These are phyloP conservation scores for Paecilomyces dactylethromorphus DNA, from an alignment of 2,329 filamentous ascomycete species.

Conservation along the genomic window DNA sequence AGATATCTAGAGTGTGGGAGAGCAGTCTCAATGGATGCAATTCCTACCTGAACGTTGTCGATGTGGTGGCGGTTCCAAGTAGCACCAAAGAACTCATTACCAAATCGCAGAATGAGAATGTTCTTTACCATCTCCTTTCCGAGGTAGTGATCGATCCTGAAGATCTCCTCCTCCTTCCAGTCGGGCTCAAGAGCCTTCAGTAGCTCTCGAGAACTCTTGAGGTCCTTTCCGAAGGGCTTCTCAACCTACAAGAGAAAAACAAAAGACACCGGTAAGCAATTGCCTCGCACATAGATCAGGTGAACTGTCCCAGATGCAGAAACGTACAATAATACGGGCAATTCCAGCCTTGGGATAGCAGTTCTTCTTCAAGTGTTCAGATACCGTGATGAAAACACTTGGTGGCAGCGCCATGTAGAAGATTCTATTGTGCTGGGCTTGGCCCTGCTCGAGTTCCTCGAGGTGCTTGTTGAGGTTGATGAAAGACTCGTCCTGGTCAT, in stretches of 20 bases:
- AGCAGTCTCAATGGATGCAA: background rate
- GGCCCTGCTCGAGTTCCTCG: constrained; percentile 73
- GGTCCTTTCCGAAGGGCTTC: constrained; percentile 98
- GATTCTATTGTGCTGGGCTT: constrained; percentile 78
- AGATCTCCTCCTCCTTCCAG: constrained; percentile 98
- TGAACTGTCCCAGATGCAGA: background rate
- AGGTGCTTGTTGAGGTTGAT: constrained; percentile 77
- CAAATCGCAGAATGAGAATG: constrained; percentile 93
- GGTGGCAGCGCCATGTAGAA: constrained; percentile 99
- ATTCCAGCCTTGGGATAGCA: constrained; percentile 91
- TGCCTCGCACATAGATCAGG: background rate
- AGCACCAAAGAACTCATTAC: constrained; percentile 96
- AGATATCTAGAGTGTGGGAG: constrained; percentile 1
- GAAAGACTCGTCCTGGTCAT: constrained; percentile 96
- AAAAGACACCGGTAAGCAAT: background rate
- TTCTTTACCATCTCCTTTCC: constrained; percentile 99
- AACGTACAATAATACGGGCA: constrained; percentile 81
- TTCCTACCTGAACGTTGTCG: constrained; percentile 77
- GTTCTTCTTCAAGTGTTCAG: constrained; percentile 93
- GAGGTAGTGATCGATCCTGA: constrained; percentile 98
- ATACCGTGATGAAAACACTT: constrained; percentile 96
- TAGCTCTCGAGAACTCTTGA: constrained; percentile 86
- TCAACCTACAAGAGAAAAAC: constrained; percentile 60
- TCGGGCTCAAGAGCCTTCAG: constrained; percentile 93
- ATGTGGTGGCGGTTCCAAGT: constrained; percentile 99